Base-by-base conservation (phyloP, 495 filamentous ascomycete genomes). In the Acidomyces sp. region DNA sequence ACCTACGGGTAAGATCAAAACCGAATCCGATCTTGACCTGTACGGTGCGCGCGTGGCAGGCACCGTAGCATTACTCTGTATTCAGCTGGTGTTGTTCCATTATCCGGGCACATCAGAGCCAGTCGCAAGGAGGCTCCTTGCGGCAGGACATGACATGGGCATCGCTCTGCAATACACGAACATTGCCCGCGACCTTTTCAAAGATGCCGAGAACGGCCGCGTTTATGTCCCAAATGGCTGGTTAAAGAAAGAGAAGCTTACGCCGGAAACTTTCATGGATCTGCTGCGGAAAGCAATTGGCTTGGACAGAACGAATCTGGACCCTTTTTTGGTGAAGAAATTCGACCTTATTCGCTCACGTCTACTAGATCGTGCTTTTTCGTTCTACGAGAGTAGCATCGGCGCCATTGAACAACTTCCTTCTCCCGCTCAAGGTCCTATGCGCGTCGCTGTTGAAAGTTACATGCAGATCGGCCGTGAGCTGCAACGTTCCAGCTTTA, bases 391-490 rank as follows among this genome's bases (percentile, higher is more conserved):
- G 4, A 57, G 55, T 15, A 65, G 70, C 4, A 56, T 64, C 37
- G 49, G 29, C 1, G 64, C 66, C 0, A 77, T 83, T 52, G 62
- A 72, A 31, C 42, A 66, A 45, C 53, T 83, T 9, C 78, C 78
- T 3, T 9, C 20, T 0, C 67, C 71, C 37, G 69, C 68, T 3
- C 61, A 71, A 39, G 71, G 67, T 3, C 73, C 77, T 2, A 67
- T 81, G 55, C 61, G 71, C 21, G 75, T 79, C 6, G 77, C 75
- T 3, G 72, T 82, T 0, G 76, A 82, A 58, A 78, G 73, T 46
- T 83, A 83, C 43, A 76, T 83, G 69, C 76, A 79, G 51, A 83
- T 82, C 55, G 78, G 75, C 11, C 55, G 75, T 26, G 68, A 76
- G 37, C 54, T 77, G 35, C 55, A 56, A 19, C 58, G 62, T 37